Percentiles rank a stretch among this genome's conserved stretches.
Evolutionary conservation across 768 basidiomycete species (phyloP).

Genomic region (Mrakia blollopis): DNA sequence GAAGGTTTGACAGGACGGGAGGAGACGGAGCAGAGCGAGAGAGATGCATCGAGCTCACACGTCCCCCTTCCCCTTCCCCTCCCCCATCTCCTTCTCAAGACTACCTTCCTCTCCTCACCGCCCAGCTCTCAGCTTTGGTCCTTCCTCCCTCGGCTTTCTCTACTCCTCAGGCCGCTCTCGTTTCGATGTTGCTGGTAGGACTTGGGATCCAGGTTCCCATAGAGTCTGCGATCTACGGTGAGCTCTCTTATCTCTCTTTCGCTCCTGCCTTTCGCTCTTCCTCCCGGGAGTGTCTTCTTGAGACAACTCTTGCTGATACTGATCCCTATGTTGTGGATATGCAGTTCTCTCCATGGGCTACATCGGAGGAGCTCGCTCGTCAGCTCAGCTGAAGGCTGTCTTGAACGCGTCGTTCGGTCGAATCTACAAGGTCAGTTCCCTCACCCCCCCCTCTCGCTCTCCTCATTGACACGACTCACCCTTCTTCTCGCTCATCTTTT

Average conservation of each 20-base stretch:
- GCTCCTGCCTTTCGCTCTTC: background rate
- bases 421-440: constrained; percentile 9
- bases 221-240: constrained; percentile 14
- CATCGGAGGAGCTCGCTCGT: constrained; percentile 15
- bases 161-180: background rate
- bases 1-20: background rate
- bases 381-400: constrained; percentile 13
- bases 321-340: background rate
- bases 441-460: background rate
- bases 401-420: background rate
- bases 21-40: background rate
- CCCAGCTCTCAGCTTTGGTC: background rate
- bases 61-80: background rate
- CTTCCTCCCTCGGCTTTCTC: background rate
- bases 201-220: constrained; percentile 4
- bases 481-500: background rate
- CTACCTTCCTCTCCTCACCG: constrained; percentile 13
- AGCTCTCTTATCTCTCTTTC: background rate
- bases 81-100: background rate
- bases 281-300: background rate
- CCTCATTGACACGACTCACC: background rate
- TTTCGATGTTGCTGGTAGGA: background rate
- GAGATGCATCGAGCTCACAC: background rate
- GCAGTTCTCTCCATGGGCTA: constrained; percentile 1
- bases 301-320: background rate